Conservation (phyloP, 768 basidiomycete species). For the Hemileccinum impolitum region DNA sequence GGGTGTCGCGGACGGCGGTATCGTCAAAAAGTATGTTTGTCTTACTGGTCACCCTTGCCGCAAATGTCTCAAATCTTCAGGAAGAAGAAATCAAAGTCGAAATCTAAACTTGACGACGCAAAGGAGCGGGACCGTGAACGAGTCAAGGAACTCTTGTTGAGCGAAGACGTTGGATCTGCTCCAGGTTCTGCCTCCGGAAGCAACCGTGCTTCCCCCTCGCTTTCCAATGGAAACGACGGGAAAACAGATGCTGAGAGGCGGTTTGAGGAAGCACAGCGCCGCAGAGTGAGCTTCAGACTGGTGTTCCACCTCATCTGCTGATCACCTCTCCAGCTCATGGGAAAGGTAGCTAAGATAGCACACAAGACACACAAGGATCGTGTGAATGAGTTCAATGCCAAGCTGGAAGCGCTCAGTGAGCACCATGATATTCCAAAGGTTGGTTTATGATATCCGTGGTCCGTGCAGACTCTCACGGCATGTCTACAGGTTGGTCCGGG, state of each 20-base stretch:
- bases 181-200: constrained; percentile 52
- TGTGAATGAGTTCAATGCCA: constrained; percentile 84
- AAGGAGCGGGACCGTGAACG: constrained; percentile 39
- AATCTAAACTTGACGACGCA: constrained; percentile 51
- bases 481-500: constrained; percentile 74
- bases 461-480: constrained; percentile 30
- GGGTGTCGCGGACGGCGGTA: constrained; percentile 71
- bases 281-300: constrained; percentile 51
- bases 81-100: constrained; percentile 83
- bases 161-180: constrained; percentile 42
- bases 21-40: constrained; percentile 72
- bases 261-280: constrained; percentile 84
- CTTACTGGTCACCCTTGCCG: neutral
- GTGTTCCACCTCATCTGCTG: neutral
- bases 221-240: constrained; percentile 43
- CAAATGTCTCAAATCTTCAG: constrained; percentile 35
- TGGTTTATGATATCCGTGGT: constrained; percentile 24
- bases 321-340: constrained; percentile 53
- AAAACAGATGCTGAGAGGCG: constrained; percentile 87
- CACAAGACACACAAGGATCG: constrained; percentile 91
- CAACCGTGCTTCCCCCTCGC: constrained; percentile 57
- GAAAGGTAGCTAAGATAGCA: constrained; percentile 73
- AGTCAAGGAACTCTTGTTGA: constrained; percentile 49
- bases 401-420: constrained; percentile 84
- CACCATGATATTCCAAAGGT: constrained; percentile 96